Conservation (phyloP, 106 monocot species). For the Agapanthus africanus region DNA sequence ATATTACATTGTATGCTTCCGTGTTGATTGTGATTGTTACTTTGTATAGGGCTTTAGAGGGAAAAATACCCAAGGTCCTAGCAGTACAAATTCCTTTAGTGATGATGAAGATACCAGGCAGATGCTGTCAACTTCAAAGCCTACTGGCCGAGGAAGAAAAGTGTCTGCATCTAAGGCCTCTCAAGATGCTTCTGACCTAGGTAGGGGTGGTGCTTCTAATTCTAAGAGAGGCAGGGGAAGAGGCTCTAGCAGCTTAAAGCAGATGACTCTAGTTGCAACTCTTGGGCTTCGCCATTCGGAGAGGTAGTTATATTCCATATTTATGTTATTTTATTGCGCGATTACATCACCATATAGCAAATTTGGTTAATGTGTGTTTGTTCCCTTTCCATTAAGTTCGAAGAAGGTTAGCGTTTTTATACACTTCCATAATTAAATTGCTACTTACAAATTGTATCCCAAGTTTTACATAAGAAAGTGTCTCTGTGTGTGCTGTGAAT, state of each 20-base stretch:
- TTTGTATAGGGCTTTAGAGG: constrained; percentile 37
- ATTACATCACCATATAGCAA: background rate
- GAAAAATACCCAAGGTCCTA: constrained; percentile 20
- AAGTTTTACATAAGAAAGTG: too few species aligned
- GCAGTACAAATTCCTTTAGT: constrained; percentile 58
- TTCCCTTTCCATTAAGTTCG: background rate
- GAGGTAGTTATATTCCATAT: too few species aligned
- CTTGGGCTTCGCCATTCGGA: constrained; percentile 39
- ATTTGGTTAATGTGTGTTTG: background rate
- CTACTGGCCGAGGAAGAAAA: constrained; percentile 40
- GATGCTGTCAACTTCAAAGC: constrained; percentile 33
- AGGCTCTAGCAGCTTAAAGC: constrained; percentile 61
- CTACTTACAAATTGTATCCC: too few species aligned
- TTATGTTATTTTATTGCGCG: too few species aligned
- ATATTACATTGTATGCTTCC: background rate
- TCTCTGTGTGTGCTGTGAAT: too few species aligned
- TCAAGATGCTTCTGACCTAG: constrained; percentile 29
- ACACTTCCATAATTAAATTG: background rate
- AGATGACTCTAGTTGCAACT: constrained; percentile 66
- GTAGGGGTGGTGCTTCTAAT: constrained; percentile 36
- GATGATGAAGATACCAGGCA: constrained; percentile 72
- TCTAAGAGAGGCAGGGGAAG: constrained; percentile 80
- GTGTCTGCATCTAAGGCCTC: constrained; percentile 21
- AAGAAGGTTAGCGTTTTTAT: background rate
- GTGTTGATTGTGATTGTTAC: background rate